Evolutionary conservation across 139 green algal species (phyloP).

Genomic region (Mesotaenium endlicherianum): DNA sequence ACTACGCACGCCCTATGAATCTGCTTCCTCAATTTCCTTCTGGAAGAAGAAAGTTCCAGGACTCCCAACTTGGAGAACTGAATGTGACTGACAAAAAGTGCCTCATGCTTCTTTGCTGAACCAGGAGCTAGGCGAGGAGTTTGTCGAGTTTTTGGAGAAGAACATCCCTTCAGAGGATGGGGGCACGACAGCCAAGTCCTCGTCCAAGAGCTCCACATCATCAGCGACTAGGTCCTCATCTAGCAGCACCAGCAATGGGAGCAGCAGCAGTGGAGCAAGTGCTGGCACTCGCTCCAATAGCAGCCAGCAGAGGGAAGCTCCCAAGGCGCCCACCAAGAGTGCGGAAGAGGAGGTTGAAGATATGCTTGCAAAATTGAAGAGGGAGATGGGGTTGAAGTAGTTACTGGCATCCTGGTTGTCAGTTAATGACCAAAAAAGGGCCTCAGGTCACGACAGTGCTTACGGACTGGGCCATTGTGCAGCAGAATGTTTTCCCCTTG

Average conservation of each 20-base stretch:
- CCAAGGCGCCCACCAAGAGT: neutral
- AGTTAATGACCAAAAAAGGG: too few species aligned
- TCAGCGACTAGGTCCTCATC: neutral
- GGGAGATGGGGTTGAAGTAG: constrained; percentile 44
- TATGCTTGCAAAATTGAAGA: constrained; percentile 42
- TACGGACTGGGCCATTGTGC: too few species aligned
- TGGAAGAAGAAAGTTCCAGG: too few species aligned
- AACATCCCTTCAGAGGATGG: neutral
- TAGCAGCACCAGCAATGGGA: neutral
- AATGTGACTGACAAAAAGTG: too few species aligned
- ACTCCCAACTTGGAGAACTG: too few species aligned
- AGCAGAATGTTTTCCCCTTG: too few species aligned
- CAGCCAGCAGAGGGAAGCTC: too few species aligned
- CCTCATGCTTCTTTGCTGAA: too few species aligned
- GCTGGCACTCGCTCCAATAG: neutral
- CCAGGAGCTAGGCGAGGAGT: constrained; percentile 49
- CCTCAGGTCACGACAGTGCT: too few species aligned
- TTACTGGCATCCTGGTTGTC: too few species aligned
- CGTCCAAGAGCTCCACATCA: neutral
- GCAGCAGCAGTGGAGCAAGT: neutral
- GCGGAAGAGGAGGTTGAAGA: constrained; percentile 43
- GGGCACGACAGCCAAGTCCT: neutral
- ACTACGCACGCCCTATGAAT: too few species aligned
- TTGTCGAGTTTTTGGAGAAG: constrained; percentile 53
- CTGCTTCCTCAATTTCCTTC: too few species aligned